Evolutionary conservation across 768 basidiomycete species (phyloP), one percentile per base, ranked within the genome.

Genomic region (Russula abietina): DNA sequence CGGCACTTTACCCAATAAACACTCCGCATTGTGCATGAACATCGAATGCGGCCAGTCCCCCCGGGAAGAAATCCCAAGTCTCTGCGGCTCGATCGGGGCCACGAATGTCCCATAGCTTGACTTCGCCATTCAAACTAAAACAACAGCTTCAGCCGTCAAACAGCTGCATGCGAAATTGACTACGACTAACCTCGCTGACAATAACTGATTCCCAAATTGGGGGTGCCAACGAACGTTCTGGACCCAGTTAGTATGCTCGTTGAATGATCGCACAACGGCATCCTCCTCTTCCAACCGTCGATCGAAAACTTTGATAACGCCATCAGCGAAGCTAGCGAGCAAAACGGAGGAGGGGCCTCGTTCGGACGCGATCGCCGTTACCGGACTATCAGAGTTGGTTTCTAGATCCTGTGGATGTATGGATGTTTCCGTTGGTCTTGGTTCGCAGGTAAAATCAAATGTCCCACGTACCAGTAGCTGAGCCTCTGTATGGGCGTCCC

Each of bases 401-500:
- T 89, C 84, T 62, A 97, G 74, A 70, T 96, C 93, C 96, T 98
- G 69, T 7, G 26, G 30, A 51, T 17, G 60, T 22, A n/a, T n/a
- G n/a, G n/a, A n/a, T n/a, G n/a, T n/a, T n/a, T 50, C 45, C 48
- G 36, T 45, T 5, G 43, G 68, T 26, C 24, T 30, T 55, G 6
- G 11, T 28, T 2, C 8, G 22, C 10, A 24, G 41, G 6, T 33
- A 24, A 14, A 57, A 28, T 26, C 9, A 26, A 17, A 28, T 43
- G 8, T 39, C 64, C 64, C 51, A 73, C 85, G 66, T 68, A 93
- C 91, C 76, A 88, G 72, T 49, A 87, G 77, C 60, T 85, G 83
- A 28, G 80, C 84, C 72, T 98, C 97, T 2, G 89, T 89, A 67
- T 91, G 87, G 10, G 94, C 96, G 72, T 99, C 95, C 97, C 97